A percentile compares a stretch with the other conserved stretches of the same genome.
phyloP scores from a whole-genome alignment of 345 rosid species.

The Hirschfeldia incana region DNA sequence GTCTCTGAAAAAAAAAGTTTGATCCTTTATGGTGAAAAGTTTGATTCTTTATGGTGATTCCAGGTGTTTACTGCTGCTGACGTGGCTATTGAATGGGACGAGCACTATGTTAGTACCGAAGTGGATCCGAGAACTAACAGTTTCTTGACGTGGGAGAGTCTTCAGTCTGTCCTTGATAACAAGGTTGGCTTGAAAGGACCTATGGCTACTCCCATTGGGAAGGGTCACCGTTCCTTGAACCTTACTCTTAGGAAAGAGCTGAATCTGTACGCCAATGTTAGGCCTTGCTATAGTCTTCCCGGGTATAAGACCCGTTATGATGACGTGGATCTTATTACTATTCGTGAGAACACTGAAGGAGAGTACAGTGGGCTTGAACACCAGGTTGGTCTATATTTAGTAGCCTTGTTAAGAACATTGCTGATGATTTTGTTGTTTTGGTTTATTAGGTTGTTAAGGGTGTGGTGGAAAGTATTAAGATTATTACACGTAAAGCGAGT shows the following conservation, averaged over 20 bases:
- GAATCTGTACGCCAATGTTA: slow-evolving; percentile 86
- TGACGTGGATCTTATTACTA: slow-evolving; percentile 83
- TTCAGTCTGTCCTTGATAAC: slow-evolving; percentile 75
- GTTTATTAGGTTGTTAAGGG: slow-evolving; percentile 85
- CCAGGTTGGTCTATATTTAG: slow-evolving; percentile 50
- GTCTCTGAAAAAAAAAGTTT: slow-evolving; percentile 2
- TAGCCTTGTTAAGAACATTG: not conserved
- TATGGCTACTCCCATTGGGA: slow-evolving; percentile 98
- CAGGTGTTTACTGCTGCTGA: slow-evolving; percentile 77
- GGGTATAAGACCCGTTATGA: slow-evolving; percentile 94
- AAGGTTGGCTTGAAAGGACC: slow-evolving; percentile 94
- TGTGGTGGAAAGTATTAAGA: slow-evolving; percentile 94
- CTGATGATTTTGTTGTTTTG: not conserved
- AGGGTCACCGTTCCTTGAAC: slow-evolving; percentile 95
- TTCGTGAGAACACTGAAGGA: slow-evolving; percentile 97
- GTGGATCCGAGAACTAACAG: slow-evolving; percentile 94
- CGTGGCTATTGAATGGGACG: slow-evolving; percentile 93
- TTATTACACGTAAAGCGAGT: slow-evolving; percentile 93
- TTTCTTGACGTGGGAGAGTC: slow-evolving; percentile 92
- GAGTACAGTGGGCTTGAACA: slow-evolving; percentile 99
- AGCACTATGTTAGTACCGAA: slow-evolving; percentile 67
- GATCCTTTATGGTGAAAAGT: not conserved
- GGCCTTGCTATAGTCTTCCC: slow-evolving; percentile 96
- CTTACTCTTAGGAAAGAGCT: slow-evolving; percentile 93
- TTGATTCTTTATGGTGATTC: slow-evolving; percentile 1